Base-by-base conservation (phyloP, 1,284 basidiomycete species). In the Wallemia ichthyophaga region DNA sequence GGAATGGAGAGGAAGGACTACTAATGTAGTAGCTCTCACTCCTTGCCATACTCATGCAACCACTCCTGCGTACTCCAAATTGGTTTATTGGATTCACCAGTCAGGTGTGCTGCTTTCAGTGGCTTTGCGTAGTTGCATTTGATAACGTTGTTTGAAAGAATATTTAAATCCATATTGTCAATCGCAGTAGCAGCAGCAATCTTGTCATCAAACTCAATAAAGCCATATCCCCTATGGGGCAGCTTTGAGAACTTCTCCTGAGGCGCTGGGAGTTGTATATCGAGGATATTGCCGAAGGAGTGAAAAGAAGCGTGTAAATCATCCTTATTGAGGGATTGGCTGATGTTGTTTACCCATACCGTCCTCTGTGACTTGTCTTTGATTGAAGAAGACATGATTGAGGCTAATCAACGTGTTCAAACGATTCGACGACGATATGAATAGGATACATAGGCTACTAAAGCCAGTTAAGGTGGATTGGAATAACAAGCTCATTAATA, bases 1-100 rank as follows among this genome's bases (percentile, higher is more conserved):
- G 86, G 87, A 7, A 78, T 81, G 64, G 83, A 85, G 68, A 82
- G 78, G 76, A 83, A 80, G 72, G 77, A 79, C 67, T 86, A 82
- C 81, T 56, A 24, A 56, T 7, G 7, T 11, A 56, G 5, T 56
- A 21, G 13, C 19, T 21, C 21, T 55, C 7, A 55, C 7, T 55
- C 53, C 21, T 21, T 56, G 25, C 55, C 55, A 24, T 56, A 56
- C 15, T 25, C 27, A 5, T 56, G 24, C n/a, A 56, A 5, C 55
- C 55, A 56, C 17, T 56, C 55, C n/a, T 56, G 15, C 15, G 24
- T 56, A 13, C 15, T 9, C 55, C 55, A 56, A 17, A 56, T 27
- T 3, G 55, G 15, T 27, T 24, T 56, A 27, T 56, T 56, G 5
- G 15, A 11, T 27, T 56, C 9, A 17, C 55, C 55, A n/a, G n/a